A percentile compares a stretch with the other conserved stretches of the same genome.
phyloP scores from a whole-genome alignment of 345 rosid species.

The Camelina neglecta region DNA sequence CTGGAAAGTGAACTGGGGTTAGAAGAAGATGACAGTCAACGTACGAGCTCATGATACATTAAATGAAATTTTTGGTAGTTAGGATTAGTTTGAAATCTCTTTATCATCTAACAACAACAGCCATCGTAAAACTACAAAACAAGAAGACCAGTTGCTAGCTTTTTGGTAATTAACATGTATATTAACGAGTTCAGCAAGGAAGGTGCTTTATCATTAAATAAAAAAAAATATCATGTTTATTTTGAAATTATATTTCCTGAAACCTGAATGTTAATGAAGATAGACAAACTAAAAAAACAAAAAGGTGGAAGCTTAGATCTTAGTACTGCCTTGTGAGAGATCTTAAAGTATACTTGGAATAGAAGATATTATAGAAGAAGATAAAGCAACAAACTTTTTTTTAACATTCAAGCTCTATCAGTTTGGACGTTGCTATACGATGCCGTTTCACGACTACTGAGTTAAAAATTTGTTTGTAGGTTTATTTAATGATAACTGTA shows the following conservation, averaged over 20 bases:
- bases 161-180: neutral
- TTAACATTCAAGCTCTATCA: no score
- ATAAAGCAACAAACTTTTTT: no score
- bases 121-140: neutral
- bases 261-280: no score
- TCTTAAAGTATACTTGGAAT: no score
- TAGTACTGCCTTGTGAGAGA: no score
- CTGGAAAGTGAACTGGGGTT: constrained; percentile 73
- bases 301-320: no score
- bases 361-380: no score
- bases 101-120: constrained; percentile 11
- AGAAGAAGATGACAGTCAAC: constrained; percentile 47
- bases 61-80: constrained; percentile 16
- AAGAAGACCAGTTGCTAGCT: constrained; percentile 7
- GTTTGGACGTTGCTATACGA: no score
- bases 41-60: constrained; percentile 42
- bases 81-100: constrained; percentile 24
- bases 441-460: neutral
- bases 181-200: neutral
- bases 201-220: no score
- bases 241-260: no score
- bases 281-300: no score
- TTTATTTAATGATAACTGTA: neutral
- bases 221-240: no score
- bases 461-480: neutral